Evolutionary conservation across 768 basidiomycete species (phyloP).

Genomic region (Pleurotus giganteus): DNA sequence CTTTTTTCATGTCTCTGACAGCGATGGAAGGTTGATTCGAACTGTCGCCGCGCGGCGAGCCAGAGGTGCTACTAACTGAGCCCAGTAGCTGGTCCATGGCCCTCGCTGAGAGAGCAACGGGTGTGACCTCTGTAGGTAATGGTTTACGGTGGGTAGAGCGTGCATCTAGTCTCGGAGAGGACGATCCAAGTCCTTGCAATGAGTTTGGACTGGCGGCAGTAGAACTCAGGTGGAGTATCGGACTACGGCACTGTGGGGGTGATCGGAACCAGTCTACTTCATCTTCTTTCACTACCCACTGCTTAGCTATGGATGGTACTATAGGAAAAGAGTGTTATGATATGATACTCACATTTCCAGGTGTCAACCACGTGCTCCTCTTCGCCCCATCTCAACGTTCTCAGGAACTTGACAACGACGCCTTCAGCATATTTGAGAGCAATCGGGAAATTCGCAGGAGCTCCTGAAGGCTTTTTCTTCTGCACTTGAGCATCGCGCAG

Average conservation of each 20-base stretch:
- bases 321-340: neutral
- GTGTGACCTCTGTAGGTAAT: no score
- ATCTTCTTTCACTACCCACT: constrained; percentile 8
- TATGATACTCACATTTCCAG: constrained; percentile 22
- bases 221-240: no score
- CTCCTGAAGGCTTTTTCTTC: constrained; percentile 22
- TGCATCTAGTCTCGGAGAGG: no score
- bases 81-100: no score
- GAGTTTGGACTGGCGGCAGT: no score
- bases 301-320: neutral
- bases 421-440: constrained; percentile 41
- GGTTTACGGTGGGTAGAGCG: no score
- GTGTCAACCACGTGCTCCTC: constrained; percentile 23
- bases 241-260: neutral
- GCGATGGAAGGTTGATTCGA: neutral
- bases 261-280: constrained; percentile 12
- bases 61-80: no score
- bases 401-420: constrained; percentile 36
- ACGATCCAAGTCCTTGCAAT: no score
- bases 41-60: no score
- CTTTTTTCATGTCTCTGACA: neutral
- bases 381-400: constrained; percentile 16
- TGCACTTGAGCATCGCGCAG: constrained; percentile 41
- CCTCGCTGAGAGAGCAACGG: no score
- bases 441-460: constrained; percentile 34